Conservation (phyloP, 108 stramenopile genomes). For the Aurantiochytrium sp. region DNA sequence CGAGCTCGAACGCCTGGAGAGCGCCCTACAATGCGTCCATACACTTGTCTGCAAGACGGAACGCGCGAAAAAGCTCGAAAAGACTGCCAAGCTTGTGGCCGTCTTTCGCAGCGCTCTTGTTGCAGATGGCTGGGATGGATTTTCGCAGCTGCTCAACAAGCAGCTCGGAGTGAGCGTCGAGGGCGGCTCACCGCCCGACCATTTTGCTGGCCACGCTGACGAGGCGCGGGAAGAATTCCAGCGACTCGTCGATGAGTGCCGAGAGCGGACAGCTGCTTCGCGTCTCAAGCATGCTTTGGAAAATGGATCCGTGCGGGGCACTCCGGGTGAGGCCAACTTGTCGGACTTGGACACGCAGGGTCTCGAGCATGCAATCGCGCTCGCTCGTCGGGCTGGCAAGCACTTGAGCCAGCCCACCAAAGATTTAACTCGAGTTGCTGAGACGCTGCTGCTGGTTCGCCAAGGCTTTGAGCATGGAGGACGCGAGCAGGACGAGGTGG, state of each 20-base stretch:
- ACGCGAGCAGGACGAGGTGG: neutral
- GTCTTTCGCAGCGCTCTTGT: neutral
- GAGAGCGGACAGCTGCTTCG: neutral
- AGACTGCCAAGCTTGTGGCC: slow-evolving; percentile 7
- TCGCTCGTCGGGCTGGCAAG: neutral
- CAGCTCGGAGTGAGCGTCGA: neutral
- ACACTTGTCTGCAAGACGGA: slow-evolving; percentile 15
- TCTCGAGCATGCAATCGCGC: neutral
- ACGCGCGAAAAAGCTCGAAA: neutral
- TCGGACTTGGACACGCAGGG: neutral
- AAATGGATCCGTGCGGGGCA: neutral
- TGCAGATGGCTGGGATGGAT: neutral
- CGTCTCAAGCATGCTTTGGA: neutral
- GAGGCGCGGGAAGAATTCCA: neutral
- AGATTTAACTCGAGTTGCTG: neutral
- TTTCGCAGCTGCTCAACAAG: neutral
- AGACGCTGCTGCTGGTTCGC: neutral
- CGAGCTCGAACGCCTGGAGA: neutral
- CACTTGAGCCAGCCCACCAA: neutral
- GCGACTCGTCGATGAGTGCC: neutral
- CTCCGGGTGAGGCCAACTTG: neutral
- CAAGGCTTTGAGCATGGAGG: neutral
- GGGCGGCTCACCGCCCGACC: neutral
- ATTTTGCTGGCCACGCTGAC: neutral
- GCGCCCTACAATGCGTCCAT: neutral